Base-by-base conservation (phyloP, 192 early-diverging fungal genomes). In the Coemansia sp. region DNA sequence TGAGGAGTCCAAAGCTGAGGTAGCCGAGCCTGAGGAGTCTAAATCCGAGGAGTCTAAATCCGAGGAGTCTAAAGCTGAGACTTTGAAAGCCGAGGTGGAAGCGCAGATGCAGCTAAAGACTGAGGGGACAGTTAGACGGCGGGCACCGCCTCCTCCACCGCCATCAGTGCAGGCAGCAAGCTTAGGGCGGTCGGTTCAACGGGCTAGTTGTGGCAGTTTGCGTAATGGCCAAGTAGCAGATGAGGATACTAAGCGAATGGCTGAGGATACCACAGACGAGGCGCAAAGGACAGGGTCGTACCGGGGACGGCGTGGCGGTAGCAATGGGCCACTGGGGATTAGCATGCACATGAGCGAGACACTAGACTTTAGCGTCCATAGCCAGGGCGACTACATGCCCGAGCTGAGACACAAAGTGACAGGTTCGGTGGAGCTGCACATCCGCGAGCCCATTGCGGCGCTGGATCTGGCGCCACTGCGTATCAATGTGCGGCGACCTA, bases 391-490 rank as follows among this genome's bases (percentile, higher is more conserved):
- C 14, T 11, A 14, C 8, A 23, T 17, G 10, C 45, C 24, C 11
- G 22, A 37, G 10, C 29, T 41, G 59, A 54, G 37, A 1, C 62
- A 70, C 59, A 55, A 53, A 41, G 62, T 72, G n/a, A 63, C 69
- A 38, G 78, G 78, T 39, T 72, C 74, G 37, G 62, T 80, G 8
- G 49, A 32, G 7, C 60, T 80, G 65, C 68, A 66, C 48, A 65
- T 80, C 24, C 53, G 52, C 14, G 52, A 43, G 23, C 17, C 32
- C 10, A 71, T 80, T 50, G 58, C 60, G 27, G 72, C 78, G 21
- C 66, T 80, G 12, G 78, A 80, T 37, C 69, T 80, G 27, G 78
- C 78, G 8, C 78, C 78, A 0, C 45, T 80, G 72, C 78, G 78
- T 15, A 64, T 80, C 50, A 58, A 69, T 43, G 63, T 72, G 47